A percentile compares a stretch with the other conserved stretches of the same genome.
Conservation (phyloP, 495 filamentous ascomycete species). For the Pseudevernia furfuracea region DNA sequence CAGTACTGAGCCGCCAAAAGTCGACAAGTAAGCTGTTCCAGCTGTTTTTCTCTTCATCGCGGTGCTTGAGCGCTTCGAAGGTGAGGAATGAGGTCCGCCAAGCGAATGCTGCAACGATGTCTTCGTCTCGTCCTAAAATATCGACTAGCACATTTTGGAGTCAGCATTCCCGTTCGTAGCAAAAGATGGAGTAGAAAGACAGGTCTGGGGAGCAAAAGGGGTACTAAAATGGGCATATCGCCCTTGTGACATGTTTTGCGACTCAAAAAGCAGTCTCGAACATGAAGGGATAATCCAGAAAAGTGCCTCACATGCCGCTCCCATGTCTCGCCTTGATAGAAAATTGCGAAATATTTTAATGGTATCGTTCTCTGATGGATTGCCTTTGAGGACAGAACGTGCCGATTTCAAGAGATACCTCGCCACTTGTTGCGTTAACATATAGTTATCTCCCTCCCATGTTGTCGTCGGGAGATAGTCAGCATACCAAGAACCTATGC, state of each 20-base stretch:
- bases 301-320: no score
- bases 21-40: constrained; percentile 68
- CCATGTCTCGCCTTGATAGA: constrained; percentile 54
- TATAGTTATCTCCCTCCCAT: constrained; percentile 68
- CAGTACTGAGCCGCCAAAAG: constrained; percentile 62
- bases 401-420: constrained; percentile 61
- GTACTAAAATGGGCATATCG: no score
- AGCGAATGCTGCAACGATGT: constrained; percentile 61
- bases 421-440: constrained; percentile 72
- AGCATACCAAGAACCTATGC: constrained; percentile 59
- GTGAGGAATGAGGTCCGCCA: constrained; percentile 62
- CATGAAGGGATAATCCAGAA: no score
- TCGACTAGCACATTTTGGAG: no score
- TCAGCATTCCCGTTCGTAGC: no score
- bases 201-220: no score
- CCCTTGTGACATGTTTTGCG: no score
- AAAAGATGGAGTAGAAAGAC: no score
- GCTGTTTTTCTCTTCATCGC: constrained; percentile 58
- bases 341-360: constrained; percentile 50
- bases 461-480: constrained; percentile 64
- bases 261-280: no score
- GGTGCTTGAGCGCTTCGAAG: constrained; percentile 63
- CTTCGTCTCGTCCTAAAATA: constrained; percentile 51
- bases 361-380: constrained; percentile 50
- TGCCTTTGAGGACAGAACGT: constrained; percentile 51